These are phyloP conservation scores for Salix suchowensis DNA, from an alignment of 345 rosid species.

Conservation along the genomic window DNA sequence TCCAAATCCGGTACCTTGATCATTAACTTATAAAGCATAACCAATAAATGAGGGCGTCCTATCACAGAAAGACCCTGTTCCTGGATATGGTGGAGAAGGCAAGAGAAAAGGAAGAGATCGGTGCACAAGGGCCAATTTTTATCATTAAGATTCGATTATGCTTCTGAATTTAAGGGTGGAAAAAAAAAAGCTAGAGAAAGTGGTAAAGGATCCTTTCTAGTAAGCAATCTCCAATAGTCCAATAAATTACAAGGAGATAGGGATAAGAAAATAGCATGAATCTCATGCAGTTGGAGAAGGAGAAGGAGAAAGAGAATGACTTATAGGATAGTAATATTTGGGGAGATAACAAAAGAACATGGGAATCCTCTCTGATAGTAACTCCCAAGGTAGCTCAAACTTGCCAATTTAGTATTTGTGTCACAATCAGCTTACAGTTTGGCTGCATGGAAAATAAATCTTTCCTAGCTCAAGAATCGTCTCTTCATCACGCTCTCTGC, in stretches of 20 bases:
- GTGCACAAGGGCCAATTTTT: too few relatives aligned
- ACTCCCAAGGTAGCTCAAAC: neutral
- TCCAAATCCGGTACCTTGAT: neutral
- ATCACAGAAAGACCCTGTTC: too few relatives aligned
- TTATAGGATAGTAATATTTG: neutral
- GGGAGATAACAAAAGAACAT: neutral
- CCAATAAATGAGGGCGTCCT: too few relatives aligned
- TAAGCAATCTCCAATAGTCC: neutral
- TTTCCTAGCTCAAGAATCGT: too few relatives aligned
- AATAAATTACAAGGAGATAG: neutral
- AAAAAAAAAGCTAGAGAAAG: neutral
- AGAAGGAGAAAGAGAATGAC: slow-evolving; percentile 4
- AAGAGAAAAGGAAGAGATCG: too few relatives aligned
- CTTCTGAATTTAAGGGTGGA: neutral
- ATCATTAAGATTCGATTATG: neutral
- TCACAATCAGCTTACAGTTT: too few relatives aligned
- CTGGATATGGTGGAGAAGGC: neutral
- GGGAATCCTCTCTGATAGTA: neutral
- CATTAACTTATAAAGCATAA: too few relatives aligned
- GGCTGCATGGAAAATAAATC: too few relatives aligned
- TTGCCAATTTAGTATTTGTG: neutral
- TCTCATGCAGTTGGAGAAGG: neutral
- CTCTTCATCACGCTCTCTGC: too few relatives aligned
- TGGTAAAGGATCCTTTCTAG: neutral
- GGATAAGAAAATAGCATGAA: neutral